Evolutionary conservation across 371 early-diverging fungal species (phyloP).

Genomic region (Mortierella sp.): DNA sequence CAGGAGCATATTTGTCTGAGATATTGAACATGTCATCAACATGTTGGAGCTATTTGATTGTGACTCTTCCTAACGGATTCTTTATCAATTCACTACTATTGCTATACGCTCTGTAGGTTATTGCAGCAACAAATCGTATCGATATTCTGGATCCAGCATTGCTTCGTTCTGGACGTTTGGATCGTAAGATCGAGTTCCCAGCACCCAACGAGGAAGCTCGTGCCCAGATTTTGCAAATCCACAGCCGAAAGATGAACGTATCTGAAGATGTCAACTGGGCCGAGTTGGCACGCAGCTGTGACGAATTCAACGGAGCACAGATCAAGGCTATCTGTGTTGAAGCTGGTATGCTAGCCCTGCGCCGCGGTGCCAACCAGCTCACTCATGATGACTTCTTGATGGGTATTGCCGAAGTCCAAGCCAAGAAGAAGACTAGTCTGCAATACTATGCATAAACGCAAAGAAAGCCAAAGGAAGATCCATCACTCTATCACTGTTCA

Average conservation of each 20-base stretch:
- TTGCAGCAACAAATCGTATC: slow-evolving; percentile 99
- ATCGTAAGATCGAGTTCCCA: slow-evolving; percentile 99
- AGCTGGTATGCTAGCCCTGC: slow-evolving; percentile 99
- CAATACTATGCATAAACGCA: slow-evolving; percentile 91
- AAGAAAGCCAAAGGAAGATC: no score
- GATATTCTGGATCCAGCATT: slow-evolving; percentile 99
- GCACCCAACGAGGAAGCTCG: slow-evolving; percentile 99
- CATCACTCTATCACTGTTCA: background rate
- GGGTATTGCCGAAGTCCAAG: slow-evolving; percentile 99
- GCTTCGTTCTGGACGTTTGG: slow-evolving; percentile 98
- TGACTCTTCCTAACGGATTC: background rate
- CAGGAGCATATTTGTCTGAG: background rate
- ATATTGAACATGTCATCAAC: background rate
- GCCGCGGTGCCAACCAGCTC: slow-evolving; percentile 92
- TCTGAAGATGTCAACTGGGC: slow-evolving; percentile 98
- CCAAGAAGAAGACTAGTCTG: slow-evolving; percentile 99
- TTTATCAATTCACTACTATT: background rate
- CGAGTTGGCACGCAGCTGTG: slow-evolving; percentile 98
- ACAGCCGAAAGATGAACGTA: slow-evolving; percentile 99
- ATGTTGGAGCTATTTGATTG: background rate
- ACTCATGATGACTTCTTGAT: slow-evolving; percentile 99
- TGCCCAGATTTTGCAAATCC: slow-evolving; percentile 99
- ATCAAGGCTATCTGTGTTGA: slow-evolving; percentile 99
- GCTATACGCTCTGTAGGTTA: slow-evolving; percentile 72
- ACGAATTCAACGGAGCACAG: slow-evolving; percentile 99